Conservation (phyloP, 2,329 filamentous ascomycete genomes). For the Talaromyces verruculosus region DNA sequence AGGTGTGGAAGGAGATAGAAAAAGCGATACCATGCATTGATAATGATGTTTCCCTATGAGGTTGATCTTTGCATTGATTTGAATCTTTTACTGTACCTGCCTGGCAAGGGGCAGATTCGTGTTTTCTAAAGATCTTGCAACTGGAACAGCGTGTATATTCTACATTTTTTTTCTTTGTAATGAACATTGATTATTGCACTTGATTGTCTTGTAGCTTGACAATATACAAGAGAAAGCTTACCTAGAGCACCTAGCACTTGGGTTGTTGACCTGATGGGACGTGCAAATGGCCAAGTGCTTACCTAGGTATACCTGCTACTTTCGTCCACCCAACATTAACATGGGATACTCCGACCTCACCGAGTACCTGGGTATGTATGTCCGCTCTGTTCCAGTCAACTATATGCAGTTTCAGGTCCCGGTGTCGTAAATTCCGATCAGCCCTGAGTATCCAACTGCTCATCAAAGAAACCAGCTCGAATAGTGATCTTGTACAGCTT, state of each 20-base stretch:
- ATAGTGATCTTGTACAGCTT: background rate
- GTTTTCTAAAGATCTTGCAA: constrained; percentile 15
- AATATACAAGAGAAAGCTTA: background rate
- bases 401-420: background rate
- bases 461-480: background rate
- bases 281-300: background rate
- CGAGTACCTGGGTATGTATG: background rate
- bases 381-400: background rate
- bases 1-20: constrained; percentile 6
- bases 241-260: background rate
- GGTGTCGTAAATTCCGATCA: background rate
- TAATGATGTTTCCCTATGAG: constrained; percentile 17
- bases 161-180: constrained; percentile 19
- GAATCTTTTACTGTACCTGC: constrained; percentile 18
- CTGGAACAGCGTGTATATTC: constrained; percentile 22
- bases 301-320: background rate
- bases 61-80: constrained; percentile 18
- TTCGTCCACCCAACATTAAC: background rate
- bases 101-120: constrained; percentile 14
- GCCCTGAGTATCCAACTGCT: background rate
- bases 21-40: constrained; percentile 23
- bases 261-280: background rate
- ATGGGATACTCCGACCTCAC: background rate
- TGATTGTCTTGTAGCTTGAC: background rate
- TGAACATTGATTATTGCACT: constrained; percentile 17